Base-by-base conservation (phyloP, 371 early-diverging fungal species). In the Catenaria anguillulae region DNA sequence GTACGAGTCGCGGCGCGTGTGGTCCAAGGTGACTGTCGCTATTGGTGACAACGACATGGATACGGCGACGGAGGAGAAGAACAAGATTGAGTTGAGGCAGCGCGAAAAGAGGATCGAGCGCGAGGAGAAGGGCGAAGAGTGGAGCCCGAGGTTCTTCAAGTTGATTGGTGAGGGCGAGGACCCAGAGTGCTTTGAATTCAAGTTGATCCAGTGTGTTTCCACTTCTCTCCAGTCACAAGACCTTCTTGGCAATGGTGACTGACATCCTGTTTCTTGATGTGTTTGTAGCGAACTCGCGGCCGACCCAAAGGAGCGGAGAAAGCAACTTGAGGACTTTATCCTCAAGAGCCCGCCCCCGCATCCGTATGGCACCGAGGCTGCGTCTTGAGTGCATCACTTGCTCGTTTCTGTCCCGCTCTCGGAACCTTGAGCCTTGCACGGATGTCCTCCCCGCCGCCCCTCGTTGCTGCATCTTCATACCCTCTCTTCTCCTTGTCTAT, bases 1-100 rank as follows among this genome's bases (percentile, higher is more conserved):
- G 21, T 84, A 85, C 66, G 95, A 94, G 73, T 88, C 92, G 36
- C 78, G 90, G 66, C 77, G 87, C 24, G 69, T 91, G 60, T 94
- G 95, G 95, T 75, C 78, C 56, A 76, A 86, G 50, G 83, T 91
- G 26, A 89, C 93, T 23, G 75, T 72, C n/a, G 90, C 86, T 1
- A 71, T 94, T 34, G 69, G 66, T 33, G 70, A 73, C 12, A 74
- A 77, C 67, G 80, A 90, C 65, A 71, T 90, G 70, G 82, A 87
- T 40, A 65, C 73, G 34, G 95, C 93, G 0, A 92, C 94, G 4
- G 69, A 66, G 6, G 88, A 90, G 68, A 95, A 95, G 69, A 75
- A 78, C 2, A 71, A 70, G 8, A 86, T 94, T 60, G 95, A 94
- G 71, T 87, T 90, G 63, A 75, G 75, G 34, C 93, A 94, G 70